Base-by-base conservation (phyloP, 2,329 filamentous ascomycete species). In the Drechslerella dactyloides region DNA sequence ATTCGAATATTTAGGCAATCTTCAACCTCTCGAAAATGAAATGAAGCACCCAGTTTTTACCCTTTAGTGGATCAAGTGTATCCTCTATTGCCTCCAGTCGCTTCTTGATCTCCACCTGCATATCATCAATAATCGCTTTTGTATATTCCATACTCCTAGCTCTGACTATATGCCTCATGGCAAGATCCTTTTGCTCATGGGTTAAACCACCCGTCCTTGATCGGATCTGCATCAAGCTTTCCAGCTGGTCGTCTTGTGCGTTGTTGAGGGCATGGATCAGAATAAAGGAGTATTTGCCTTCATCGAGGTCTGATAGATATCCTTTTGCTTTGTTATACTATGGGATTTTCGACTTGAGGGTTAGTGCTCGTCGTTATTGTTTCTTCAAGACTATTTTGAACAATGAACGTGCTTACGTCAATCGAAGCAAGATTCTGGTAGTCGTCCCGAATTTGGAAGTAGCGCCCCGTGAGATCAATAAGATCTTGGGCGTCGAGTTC, bases 21-120 rank as follows among this genome's bases (percentile, higher is more conserved):
- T 37, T 37, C 33, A 37, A 37, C 33, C 33, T 37, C 33, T 37
- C 33, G 7, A 37, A 13, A 37, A 37, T 37, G 33, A 6, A 6
- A 37, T 37, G 33, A 37, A 37, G 13, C 33, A 37, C 33, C 33
- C 33, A 37, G 13, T 37, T 37, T 37, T 37, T 37, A 37, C 13
- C 33, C 33, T 37, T 37, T 37, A 37, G 7, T 37, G 13, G 33
- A 37, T 61, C 46, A 30, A 61, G 57, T 15, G 33, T 48, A 30
- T 19, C 46, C 23, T 63, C 59, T 15, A 63, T 63, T 48, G 44
- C 59, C 48, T 63, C 59, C 27, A 63, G 42, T 24, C 42, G 15
- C n/a, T 63, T 40, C 24, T 37, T 46, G 1, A 55, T 30, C 23
- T 46, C 48, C 1, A 63, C 40, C n/a, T 48, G 44, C 44, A 48